Percentiles rank a stretch among this genome's conserved stretches.
Evolutionary conservation across 495 filamentous ascomycete genomes (phyloP).

Genomic region (Glarea lozoyensis): DNA sequence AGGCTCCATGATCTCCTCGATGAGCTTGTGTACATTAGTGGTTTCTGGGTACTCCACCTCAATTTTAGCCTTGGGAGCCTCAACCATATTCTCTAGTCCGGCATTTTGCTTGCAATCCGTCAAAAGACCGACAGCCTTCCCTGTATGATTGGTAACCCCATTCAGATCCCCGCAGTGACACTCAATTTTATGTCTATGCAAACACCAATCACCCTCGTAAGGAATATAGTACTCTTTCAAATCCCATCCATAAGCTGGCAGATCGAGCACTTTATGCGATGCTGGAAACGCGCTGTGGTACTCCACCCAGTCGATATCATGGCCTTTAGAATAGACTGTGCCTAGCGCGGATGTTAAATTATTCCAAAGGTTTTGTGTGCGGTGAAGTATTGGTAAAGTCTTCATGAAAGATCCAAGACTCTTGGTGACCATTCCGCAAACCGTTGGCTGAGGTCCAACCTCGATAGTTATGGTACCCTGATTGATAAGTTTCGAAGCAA

Average conservation of each 20-base stretch:
- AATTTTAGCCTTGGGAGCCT: no score
- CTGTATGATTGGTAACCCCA: no score
- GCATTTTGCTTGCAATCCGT: no score
- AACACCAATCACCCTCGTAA: slow-evolving; percentile 56
- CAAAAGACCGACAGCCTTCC: no score
- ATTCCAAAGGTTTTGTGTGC: slow-evolving; percentile 50
- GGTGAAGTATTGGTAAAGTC: slow-evolving; percentile 44
- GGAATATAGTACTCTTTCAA: slow-evolving; percentile 77
- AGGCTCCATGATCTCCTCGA: no score
- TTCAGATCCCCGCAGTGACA: no score
- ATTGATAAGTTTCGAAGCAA: slow-evolving; percentile 34
- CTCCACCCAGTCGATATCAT: slow-evolving; percentile 66
- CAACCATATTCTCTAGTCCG: no score
- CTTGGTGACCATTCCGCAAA: slow-evolving; percentile 57
- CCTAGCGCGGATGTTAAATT: slow-evolving; percentile 48
- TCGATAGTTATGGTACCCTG: slow-evolving; percentile 53
- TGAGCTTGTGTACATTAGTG: no score
- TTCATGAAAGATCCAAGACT: slow-evolving; percentile 46
- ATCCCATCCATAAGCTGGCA: slow-evolving; percentile 73
- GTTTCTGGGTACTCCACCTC: no score
- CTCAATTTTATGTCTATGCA: no score
- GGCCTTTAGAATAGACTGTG: slow-evolving; percentile 51
- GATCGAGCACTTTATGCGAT: slow-evolving; percentile 49
- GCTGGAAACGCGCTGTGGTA: slow-evolving; percentile 61
- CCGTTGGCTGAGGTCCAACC: slow-evolving; percentile 60